Evolutionary conservation across 768 basidiomycete species (phyloP), one percentile per base, ranked within the genome.

Genomic region (Tremella yokohamensis): DNA sequence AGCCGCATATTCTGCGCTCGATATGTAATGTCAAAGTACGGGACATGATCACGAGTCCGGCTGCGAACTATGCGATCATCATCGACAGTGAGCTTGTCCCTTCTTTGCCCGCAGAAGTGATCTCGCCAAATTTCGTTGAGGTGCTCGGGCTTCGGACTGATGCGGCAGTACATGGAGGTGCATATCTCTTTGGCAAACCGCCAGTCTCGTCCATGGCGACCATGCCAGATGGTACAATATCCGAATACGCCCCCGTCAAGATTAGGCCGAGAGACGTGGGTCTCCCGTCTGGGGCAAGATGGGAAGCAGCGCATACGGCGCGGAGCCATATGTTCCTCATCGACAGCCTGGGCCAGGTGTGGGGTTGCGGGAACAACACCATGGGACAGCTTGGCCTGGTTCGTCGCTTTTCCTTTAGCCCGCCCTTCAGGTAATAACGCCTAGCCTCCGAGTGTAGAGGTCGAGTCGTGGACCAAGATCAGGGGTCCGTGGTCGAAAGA

Each of bases 131-230:
- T 12, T 25, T 15, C 8, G 29, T 51, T 25, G 50, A 20, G 19
- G 16, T 18, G 37, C 16, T 29, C 39, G 39, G 39, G 11, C 15
- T n/a, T 3, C 3, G 15, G 18, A 22, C 54, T 61, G 59, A 61
- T n/a, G 8, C 2, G 8, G 7, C 22, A 72, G 68, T 72, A 13
- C 52, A 85, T 52, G 91, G 90, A 7, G 81, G 83, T 39, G 94
- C 91, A 8, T 92, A 90, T 86, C 76, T 97, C 66, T 89, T 93
- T 72, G 94, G 94, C 7, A 84, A 90, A 53, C 90, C 90, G 76
- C 84, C 83, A 84, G 81, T 57, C 79, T 82, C 56, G 82, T 83
- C 42, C 81, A 91, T 2, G 78, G 84, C 8, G 67, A 82, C 13
- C 80, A 78, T 24, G 29, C 79, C 80, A 58, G 83, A 83, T 56